A percentile compares a stretch with the other conserved stretches of the same genome.
phyloP scores from a whole-genome alignment of 768 basidiomycete genomes.

The Cystobasidium tubakii region DNA sequence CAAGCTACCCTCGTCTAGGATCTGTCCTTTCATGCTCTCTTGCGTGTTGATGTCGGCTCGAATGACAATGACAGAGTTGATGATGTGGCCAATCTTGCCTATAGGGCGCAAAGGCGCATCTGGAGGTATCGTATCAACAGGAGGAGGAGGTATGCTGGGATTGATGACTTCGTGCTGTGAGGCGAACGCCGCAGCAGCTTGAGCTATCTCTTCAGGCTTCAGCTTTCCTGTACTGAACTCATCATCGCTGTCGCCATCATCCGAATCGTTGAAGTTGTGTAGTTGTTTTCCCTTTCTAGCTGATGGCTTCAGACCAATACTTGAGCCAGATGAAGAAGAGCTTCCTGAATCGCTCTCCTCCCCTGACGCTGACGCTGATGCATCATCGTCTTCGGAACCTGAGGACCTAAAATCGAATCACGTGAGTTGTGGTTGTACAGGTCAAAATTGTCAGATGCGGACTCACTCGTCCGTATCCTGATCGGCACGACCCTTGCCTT shows the following conservation, averaged over 20 bases:
- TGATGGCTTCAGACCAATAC: background rate
- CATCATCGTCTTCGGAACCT: conserved; percentile 7
- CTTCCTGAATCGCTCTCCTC: conserved; percentile 5
- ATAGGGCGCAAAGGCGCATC: conserved; percentile 67
- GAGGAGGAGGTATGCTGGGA: background rate
- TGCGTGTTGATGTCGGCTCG: conserved; percentile 52
- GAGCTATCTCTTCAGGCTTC: background rate
- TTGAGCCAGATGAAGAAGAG: conserved; percentile 31
- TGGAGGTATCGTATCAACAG: conserved; percentile 48
- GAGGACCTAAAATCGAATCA: conserved; percentile 4
- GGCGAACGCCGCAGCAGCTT: conserved; percentile 26
- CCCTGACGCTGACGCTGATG: background rate
- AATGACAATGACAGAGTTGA: conserved; percentile 68
- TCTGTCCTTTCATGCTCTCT: conserved; percentile 51
- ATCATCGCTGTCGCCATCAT: conserved; percentile 3
- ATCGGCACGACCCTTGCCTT: conserved; percentile 2
- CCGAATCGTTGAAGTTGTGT: background rate
- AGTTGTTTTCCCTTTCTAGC: background rate
- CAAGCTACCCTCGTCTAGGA: conserved; percentile 81
- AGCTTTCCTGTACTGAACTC: background rate
- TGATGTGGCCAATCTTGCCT: conserved; percentile 69
- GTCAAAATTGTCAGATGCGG: background rate
- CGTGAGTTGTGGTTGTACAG: background rate
- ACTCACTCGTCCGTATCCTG: background rate
- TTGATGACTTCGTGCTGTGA: conserved; percentile 19